Evolutionary conservation across 2,329 filamentous ascomycete species (phyloP).

Genomic region (Xylaria sp.): DNA sequence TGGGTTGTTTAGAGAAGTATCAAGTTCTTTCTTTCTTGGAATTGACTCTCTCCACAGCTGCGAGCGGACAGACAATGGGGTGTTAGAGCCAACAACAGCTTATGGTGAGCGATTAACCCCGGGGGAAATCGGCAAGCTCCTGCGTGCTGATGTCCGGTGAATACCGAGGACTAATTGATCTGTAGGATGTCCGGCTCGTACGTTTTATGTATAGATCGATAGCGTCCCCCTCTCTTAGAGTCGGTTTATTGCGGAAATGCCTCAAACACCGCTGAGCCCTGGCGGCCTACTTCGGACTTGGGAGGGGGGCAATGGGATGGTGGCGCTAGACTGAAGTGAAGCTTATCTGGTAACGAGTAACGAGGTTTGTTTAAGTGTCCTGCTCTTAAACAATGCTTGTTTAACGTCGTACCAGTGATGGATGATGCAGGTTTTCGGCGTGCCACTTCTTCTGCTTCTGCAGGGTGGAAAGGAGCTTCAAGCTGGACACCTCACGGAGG

Average conservation of each 20-base stretch:
- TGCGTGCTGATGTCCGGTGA: slow-evolving; percentile 11
- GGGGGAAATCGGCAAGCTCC: background rate
- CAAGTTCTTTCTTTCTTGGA: background rate
- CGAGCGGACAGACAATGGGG: background rate
- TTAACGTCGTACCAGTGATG: background rate
- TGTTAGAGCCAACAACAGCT: slow-evolving; percentile 1
- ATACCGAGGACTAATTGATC: background rate
- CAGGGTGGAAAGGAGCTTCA: background rate
- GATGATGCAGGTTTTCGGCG: background rate
- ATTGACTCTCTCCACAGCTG: background rate
- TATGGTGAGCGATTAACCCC: slow-evolving; percentile 16
- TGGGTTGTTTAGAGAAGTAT: slow-evolving; percentile 1
- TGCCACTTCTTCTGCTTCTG: background rate
- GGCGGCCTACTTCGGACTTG: background rate
- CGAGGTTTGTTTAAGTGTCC: background rate
- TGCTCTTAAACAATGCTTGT: background rate
- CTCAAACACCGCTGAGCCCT: background rate
- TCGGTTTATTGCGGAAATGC: slow-evolving; percentile 4
- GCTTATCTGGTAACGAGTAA: background rate
- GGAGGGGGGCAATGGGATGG: background rate
- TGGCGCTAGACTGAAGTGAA: background rate
- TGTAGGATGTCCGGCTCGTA: slow-evolving; percentile 13
- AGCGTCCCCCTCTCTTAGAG: background rate
- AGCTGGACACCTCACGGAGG: background rate
- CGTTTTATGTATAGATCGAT: background rate